phyloP scores from a whole-genome alignment of 768 basidiomycete species.

The Phlebiopsis flavidoalba region DNA sequence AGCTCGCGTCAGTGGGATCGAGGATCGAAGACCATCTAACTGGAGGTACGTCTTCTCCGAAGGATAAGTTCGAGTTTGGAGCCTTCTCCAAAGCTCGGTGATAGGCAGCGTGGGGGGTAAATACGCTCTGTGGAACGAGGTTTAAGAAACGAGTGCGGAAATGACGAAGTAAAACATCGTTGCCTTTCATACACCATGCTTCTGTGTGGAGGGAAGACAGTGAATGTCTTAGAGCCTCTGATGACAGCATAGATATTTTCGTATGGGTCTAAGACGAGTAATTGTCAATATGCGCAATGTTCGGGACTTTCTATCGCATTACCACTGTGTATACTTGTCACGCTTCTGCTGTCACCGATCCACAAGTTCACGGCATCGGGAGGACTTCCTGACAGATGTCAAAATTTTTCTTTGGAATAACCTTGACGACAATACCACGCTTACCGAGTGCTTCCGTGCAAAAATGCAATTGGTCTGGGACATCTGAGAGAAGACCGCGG shows the following conservation, averaged over 20 bases:
- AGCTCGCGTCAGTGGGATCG: slow-evolving; percentile 46
- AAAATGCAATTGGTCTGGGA: slow-evolving; percentile 67
- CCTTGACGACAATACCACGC: slow-evolving; percentile 15
- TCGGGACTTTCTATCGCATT: slow-evolving; percentile 10
- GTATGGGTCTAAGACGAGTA: slow-evolving; percentile 60
- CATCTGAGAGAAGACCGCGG: slow-evolving; percentile 52
- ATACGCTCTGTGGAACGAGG: slow-evolving; percentile 14
- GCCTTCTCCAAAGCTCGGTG: slow-evolving; percentile 28
- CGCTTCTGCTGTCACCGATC: slow-evolving; percentile 76
- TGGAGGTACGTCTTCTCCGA: slow-evolving; percentile 26
- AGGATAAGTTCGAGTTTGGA: slow-evolving; percentile 26
- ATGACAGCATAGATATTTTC: slow-evolving; percentile 92
- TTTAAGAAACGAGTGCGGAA: too few species aligned
- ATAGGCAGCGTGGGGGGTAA: slow-evolving; percentile 48
- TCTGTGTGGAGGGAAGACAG: slow-evolving; percentile 87
- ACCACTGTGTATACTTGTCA: slow-evolving; percentile 89
- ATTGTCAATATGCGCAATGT: neutral
- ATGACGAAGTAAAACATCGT: slow-evolving; percentile 8
- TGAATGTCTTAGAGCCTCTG: slow-evolving; percentile 81
- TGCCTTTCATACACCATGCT: slow-evolving; percentile 80
- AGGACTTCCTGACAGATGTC: slow-evolving; percentile 35
- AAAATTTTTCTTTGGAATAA: neutral
- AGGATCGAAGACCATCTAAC: slow-evolving; percentile 82
- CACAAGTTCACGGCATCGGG: slow-evolving; percentile 94
- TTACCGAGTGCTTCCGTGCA: slow-evolving; percentile 76